These are phyloP conservation scores for Magnusiomyces clavatus DNA, from an alignment of 1,139 yeast species.

Conservation along the genomic window DNA sequence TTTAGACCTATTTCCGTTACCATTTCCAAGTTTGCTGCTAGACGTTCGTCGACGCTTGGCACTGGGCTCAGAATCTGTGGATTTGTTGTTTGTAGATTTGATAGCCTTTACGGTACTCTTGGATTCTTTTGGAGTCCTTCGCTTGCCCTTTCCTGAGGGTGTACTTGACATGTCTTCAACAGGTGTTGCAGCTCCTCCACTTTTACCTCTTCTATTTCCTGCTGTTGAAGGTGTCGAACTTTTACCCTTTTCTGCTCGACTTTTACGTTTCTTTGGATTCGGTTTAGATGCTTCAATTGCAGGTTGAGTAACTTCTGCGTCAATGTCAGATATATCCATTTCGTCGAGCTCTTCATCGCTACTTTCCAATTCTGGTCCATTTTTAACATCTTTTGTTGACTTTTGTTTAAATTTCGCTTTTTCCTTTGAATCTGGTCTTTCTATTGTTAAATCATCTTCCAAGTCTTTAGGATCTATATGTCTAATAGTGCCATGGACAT, in stretches of 20 bases:
- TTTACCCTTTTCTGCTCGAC: not conserved
- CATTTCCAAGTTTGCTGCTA: not conserved
- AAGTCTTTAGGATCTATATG: not conserved
- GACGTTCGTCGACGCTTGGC: not conserved
- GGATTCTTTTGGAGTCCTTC: too few relatives aligned
- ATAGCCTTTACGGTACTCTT: too few relatives aligned
- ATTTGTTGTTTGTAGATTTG: too few relatives aligned
- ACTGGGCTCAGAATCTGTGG: not conserved
- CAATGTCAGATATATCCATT: not conserved
- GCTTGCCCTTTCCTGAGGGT: too few relatives aligned
- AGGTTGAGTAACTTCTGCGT: not conserved
- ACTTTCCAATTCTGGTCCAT: not conserved
- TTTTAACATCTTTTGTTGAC: not conserved
- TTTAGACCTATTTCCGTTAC: not conserved
- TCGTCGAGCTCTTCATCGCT: not conserved
- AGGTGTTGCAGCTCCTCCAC: not conserved
- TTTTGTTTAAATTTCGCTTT: not conserved
- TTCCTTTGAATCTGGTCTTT: not conserved
- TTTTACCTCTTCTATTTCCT: not conserved
- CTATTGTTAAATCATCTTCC: not conserved
- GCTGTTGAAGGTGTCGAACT: not conserved
- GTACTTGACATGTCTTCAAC: not conserved
- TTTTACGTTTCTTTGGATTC: not conserved
- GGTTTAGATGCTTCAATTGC: not conserved
- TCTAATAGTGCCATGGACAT: not conserved